Evolutionary conservation across 192 early-diverging fungal species (phyloP).

Genomic region (Rhizophlyctis rosea): DNA sequence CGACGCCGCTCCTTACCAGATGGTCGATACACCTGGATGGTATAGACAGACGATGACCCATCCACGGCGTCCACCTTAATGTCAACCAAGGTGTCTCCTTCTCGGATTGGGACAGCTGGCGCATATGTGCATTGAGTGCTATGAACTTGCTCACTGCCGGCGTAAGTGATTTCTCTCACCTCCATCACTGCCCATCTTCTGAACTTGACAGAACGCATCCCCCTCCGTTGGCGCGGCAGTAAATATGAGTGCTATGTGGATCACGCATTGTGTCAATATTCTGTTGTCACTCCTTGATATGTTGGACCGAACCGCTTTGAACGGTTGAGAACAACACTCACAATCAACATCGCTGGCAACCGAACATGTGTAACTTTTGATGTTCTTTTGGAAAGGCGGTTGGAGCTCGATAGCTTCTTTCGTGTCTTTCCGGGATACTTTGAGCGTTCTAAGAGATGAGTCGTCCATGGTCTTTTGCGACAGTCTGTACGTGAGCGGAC

Average conservation of each 20-base stretch:
- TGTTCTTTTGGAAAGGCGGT: constrained; percentile 27
- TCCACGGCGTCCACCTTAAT: constrained; percentile 50
- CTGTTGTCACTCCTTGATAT: neutral
- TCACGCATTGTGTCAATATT: neutral
- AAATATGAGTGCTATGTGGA: constrained; percentile 22
- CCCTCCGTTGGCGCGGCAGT: constrained; percentile 34
- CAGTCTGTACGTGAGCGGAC: too few relatives aligned
- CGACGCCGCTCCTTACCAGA: constrained; percentile 16
- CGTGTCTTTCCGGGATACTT: constrained; percentile 7
- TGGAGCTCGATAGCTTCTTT: constrained; percentile 14
- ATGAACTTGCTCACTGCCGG: too few relatives aligned
- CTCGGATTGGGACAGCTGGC: constrained; percentile 24
- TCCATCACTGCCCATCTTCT: constrained; percentile 29
- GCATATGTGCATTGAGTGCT: neutral
- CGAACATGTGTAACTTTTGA: constrained; percentile 23
- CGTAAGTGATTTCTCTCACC: constrained; percentile 17
- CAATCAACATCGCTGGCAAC: constrained; percentile 32
- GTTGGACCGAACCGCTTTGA: too few relatives aligned
- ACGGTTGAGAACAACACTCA: constrained; percentile 5
- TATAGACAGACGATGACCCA: constrained; percentile 34
- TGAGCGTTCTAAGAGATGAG: constrained; percentile 40
- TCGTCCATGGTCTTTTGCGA: constrained; percentile 49
- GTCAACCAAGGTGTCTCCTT: constrained; percentile 33
- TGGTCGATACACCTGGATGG: constrained; percentile 32
- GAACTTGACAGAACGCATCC: constrained; percentile 47